Base-by-base conservation (phyloP, 2,329 filamentous ascomycete species). In the Ustulina deusta region DNA sequence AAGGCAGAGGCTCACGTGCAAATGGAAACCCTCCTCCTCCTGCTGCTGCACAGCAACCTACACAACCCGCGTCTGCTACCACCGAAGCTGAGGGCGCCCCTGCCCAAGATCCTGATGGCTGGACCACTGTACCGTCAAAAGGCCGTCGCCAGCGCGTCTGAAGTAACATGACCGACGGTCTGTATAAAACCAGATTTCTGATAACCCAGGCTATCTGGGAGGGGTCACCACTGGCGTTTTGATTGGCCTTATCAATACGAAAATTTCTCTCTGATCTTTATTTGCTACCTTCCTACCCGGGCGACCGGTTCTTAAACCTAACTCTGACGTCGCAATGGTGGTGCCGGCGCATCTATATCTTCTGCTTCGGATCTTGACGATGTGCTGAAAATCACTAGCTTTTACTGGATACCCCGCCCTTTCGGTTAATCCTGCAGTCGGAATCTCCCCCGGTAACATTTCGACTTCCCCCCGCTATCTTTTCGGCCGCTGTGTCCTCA, bases 31-130 rank as follows among this genome's bases (percentile, higher is more conserved):
- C 74, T 36, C 60, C 81, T 11, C 74, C 82, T 66, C 75, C 77
- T 46, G 20, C 54, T 40, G 20, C 52, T n/a, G 55, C 44, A 75
- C 80, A 75, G 74, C 71, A 71, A 36, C 48, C 71, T 20, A n/a
- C 79, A 74, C 65, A 72, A 51, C 55, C 72, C 36, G 44, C 73
- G 2, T 70, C 76, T 10, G 68, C 76, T 40, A 67, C 72, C n/a
- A 38, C 73, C 27, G 74, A 76, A 38, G 71, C 66, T 11, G 75
- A 82, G 60, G 73, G 75, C 38, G 78, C 80, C 40, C 79, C 81
- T 58, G 78, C 81, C 44, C 78, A 82, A 57, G 85, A 87, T 54
- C 87, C 88, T 42, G 88, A 90, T 76, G 89, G 89, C 72, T 91
- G 89, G 89, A 89, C 87, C 70, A 90, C 86, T 29, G 89, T 89